Conservation (phyloP, 257 asterid species). For the Apocynum venetum region DNA sequence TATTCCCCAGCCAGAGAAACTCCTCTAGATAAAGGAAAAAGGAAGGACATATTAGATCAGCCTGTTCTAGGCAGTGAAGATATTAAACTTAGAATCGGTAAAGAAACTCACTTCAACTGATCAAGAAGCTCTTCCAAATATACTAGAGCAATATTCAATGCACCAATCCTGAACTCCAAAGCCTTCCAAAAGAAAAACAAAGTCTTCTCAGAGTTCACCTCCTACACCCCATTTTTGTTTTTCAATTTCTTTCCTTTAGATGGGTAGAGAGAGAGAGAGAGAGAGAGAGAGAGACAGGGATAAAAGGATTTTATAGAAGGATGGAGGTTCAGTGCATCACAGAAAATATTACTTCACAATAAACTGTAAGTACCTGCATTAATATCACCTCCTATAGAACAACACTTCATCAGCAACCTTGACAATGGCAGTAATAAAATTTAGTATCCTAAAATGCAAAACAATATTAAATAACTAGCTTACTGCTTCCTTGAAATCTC, state of each 20-base stretch:
- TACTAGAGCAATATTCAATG: conserved; percentile 38
- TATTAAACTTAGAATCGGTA: background rate
- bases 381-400: conserved; percentile 60
- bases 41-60: background rate
- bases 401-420: conserved; percentile 25
- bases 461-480: conserved; percentile 27
- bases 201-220: background rate
- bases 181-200: conserved; percentile 36
- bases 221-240: background rate
- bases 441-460: conserved; percentile 14
- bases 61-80: conserved; percentile 3
- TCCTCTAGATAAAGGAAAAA: conserved; percentile 31
- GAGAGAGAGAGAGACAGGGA: background rate
- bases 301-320: background rate
- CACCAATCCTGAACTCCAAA: conserved; percentile 55
- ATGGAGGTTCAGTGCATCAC: conserved; percentile 5
- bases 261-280: background rate
- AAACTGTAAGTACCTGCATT: conserved; percentile 53
- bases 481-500: conserved; percentile 75
- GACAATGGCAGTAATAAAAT: conserved; percentile 23
- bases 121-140: conserved; percentile 55
- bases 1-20: conserved; percentile 59
- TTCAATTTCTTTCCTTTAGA: background rate
- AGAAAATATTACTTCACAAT: conserved; percentile 5
- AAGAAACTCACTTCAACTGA: conserved; percentile 57